phyloP scores from a whole-genome alignment of 208 protist genomes.

The Angomonas deanei region DNA sequence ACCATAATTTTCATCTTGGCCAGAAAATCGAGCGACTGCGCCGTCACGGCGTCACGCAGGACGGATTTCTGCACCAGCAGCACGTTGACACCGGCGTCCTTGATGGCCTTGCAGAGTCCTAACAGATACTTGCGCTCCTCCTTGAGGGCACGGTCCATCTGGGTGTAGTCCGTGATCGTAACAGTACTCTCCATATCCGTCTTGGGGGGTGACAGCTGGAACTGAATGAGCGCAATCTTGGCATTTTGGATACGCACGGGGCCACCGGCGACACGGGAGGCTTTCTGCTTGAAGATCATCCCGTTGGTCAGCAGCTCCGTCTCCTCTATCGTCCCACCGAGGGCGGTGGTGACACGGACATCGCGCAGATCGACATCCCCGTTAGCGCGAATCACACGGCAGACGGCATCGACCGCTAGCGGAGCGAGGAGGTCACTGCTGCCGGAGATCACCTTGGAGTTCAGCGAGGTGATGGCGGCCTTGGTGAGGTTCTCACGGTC shows the following conservation, averaged over 20 bases:
- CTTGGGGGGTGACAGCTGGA: conserved; percentile 98
- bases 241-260: conserved; percentile 93
- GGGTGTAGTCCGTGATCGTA: conserved; percentile 95
- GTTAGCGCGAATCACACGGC: conserved; percentile 71
- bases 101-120: conserved; percentile 97
- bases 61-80: conserved; percentile 99
- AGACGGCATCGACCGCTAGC: conserved; percentile 98
- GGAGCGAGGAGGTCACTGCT: conserved; percentile 96
- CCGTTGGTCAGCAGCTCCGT: conserved; percentile 93
- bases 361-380: conserved; percentile 97
- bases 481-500: conserved; percentile 94
- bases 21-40: conserved; percentile 98
- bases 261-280: conserved; percentile 85
- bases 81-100: conserved; percentile 98
- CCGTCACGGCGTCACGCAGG: conserved; percentile 96
- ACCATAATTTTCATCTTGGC: conserved; percentile 99
- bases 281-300: conserved; percentile 94
- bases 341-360: conserved; percentile 92
- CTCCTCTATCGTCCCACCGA: conserved; percentile 98
- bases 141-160: conserved; percentile 97
- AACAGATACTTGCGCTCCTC: conserved; percentile 98
- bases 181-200: conserved; percentile 96
- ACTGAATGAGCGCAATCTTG: conserved; percentile 99
- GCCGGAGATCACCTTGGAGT: conserved; percentile 98
- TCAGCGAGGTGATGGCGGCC: conserved; percentile 96